These are phyloP conservation scores for Mucuna pruriens DNA, from an alignment of 306 rosid genomes.

Conservation along the genomic window DNA sequence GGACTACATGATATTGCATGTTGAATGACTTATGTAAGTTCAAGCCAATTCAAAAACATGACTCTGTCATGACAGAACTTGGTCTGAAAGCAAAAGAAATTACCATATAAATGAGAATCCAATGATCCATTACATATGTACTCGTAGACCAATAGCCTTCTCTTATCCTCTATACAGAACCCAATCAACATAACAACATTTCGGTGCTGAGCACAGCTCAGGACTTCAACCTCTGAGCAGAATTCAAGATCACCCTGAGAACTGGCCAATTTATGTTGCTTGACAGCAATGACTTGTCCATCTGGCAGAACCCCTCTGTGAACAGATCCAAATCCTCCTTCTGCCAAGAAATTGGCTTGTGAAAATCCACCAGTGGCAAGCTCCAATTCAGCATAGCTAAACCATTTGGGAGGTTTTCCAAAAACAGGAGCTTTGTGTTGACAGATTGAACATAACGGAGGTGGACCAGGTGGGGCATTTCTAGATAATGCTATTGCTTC, in stretches of 20 bases:
- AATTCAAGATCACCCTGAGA: conserved; percentile 96
- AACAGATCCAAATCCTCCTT: conserved; percentile 98
- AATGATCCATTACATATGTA: conserved; percentile 95
- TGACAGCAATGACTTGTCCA: conserved; percentile 95
- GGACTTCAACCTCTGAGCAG: conserved; percentile 97
- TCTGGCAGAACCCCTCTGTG: conserved; percentile 92
- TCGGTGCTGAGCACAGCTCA: conserved; percentile 98
- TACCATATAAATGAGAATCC: conserved; percentile 95
- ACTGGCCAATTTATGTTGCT: conserved; percentile 98
- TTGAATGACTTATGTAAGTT: background rate
- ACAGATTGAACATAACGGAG: conserved; percentile 95
- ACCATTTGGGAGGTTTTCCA: conserved; percentile 97
- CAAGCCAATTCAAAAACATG: conserved; percentile 11
- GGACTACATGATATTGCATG: conserved; percentile 14
- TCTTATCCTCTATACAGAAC: conserved; percentile 92
- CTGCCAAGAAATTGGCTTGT: conserved; percentile 91
- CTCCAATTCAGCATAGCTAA: conserved; percentile 91
- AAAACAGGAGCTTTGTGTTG: conserved; percentile 99
- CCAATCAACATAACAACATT: conserved; percentile 98
- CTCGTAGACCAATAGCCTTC: conserved; percentile 93
- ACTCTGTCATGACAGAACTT: background rate
- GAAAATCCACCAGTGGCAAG: conserved; percentile 97
- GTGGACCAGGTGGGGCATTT: conserved; percentile 83
- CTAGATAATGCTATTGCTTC: conserved; percentile 85
- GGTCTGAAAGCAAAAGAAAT: conserved; percentile 33